phyloP scores from a whole-genome alignment of 345 rosid species.

The Pistacia atlantica region DNA sequence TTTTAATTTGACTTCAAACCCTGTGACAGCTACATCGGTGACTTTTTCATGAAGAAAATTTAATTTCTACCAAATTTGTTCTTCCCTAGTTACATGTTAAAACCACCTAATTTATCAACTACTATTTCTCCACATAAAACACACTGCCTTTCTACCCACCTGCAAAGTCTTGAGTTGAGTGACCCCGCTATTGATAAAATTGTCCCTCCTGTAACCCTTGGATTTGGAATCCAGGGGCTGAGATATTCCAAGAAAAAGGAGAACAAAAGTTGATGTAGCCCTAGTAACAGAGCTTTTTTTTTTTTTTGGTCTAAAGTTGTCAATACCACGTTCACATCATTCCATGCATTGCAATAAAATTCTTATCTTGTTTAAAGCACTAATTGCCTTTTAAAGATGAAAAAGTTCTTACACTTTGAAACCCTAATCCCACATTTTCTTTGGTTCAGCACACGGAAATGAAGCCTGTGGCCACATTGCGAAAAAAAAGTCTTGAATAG shows the following conservation, averaged over 20 bases:
- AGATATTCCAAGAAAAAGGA: too few species aligned
- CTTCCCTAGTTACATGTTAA: neutral
- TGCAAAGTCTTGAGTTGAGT: too few species aligned
- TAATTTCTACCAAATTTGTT: slow-evolving; percentile 9
- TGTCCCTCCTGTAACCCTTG: too few species aligned
- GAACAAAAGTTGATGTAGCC: too few species aligned
- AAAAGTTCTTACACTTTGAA: slow-evolving; percentile 39
- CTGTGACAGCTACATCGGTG: neutral
- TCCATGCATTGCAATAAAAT: slow-evolving; percentile 24
- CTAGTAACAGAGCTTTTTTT: too few species aligned
- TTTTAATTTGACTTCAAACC: slow-evolving; percentile 12
- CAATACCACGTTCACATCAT: neutral
- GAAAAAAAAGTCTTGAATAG: slow-evolving; percentile 17
- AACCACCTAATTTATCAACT: slow-evolving; percentile 14
- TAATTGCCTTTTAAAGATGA: slow-evolving; percentile 25
- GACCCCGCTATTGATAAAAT: too few species aligned
- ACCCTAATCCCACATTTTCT: slow-evolving; percentile 35
- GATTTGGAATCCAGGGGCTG: too few species aligned
- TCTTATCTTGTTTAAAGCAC: slow-evolving; percentile 23
- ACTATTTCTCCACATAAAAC: neutral
- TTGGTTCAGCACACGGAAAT: slow-evolving; percentile 21
- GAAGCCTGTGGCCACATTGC: slow-evolving; percentile 16
- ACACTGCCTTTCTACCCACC: too few species aligned
- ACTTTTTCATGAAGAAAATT: slow-evolving; percentile 7
- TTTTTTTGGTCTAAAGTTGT: neutral